Base-by-base conservation (phyloP, 1,284 basidiomycete species). In the Ganoderma meredithae region DNA sequence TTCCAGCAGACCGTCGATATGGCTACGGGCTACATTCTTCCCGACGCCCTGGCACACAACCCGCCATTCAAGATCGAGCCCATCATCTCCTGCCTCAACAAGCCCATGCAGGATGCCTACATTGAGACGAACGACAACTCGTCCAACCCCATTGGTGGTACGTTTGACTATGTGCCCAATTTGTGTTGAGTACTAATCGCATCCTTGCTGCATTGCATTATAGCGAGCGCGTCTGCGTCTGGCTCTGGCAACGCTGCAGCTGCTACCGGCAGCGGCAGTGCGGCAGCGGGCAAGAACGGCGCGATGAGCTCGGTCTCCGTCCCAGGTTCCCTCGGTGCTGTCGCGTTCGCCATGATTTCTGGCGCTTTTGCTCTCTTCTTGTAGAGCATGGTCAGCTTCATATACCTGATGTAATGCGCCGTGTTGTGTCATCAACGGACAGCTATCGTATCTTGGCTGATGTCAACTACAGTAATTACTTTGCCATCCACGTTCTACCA, bases 1-100 rank as follows among this genome's bases (percentile, higher is more conserved):
- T 91, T 89, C 81, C 84, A 88, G 75, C 87, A 91, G 76, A 82
- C 85, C 0, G 90, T 92, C 31, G 87, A 92, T 70, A 80, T 91
- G n/a, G 90, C 90, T 1, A 88, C 86, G 6, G 90, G 89, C 22
- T 92, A 91, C 78, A 89, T 91, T 71, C 82, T 91, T 27, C 90
- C 90, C 1, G 87, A 90, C 73, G 90, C 88, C 6, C 78, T 90
- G 55, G 88, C 88, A 0, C 86, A 86, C 77, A 80, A 84, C 72
- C 87, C 88, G 67, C 77, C 81, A 47, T 88, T 94, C 81, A 87
- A 81, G 55, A 89, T 92, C 62, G 74, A 84, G 74, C 89, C 90
- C 17, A 86, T 96, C 76, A 83, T 90, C 69, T 78, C 82, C 31
- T 96, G 95, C 83, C 77, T 92, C 72, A 85, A 88, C 76, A 83